phyloP scores from a whole-genome alignment of 805 yeast genomes.

The Wickerhamomyces ciferrii region DNA sequence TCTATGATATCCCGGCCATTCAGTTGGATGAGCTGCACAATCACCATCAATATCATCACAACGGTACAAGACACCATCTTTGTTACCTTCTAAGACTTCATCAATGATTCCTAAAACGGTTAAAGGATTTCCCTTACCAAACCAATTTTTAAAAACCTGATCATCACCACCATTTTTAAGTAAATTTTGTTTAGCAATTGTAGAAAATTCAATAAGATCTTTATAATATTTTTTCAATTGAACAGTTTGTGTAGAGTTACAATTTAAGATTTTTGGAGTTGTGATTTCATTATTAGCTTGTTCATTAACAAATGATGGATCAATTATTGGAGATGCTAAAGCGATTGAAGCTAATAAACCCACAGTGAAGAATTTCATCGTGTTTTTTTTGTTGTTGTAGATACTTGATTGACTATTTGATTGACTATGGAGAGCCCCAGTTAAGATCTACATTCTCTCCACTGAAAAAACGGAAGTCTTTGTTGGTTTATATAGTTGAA shows the following conservation, averaged over 20 bases:
- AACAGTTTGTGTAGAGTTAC: neutral
- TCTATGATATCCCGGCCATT: conserved; percentile 31
- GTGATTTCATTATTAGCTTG: neutral
- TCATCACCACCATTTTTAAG: conserved; percentile 24
- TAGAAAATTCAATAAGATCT: conserved; percentile 25
- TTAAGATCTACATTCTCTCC: too few relatives aligned
- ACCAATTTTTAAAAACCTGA: conserved; percentile 25
- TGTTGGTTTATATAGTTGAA: too few relatives aligned
- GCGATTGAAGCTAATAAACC: too few relatives aligned
- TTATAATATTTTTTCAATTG: conserved; percentile 2
- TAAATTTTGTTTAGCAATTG: conserved; percentile 26
- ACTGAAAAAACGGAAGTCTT: too few relatives aligned
- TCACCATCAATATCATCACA: conserved; percentile 31
- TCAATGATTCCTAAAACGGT: conserved; percentile 28
- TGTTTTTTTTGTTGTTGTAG: too few relatives aligned
- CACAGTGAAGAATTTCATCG: too few relatives aligned
- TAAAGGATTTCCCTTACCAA: conserved; percentile 27
- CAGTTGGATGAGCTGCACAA: conserved; percentile 20
- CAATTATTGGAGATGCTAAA: too few relatives aligned
- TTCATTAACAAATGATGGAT: too few relatives aligned
- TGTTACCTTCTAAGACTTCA: conserved; percentile 21
- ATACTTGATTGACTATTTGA: too few relatives aligned
- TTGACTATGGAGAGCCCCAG: too few relatives aligned
- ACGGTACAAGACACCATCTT: conserved; percentile 23
- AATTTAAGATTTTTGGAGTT: neutral